Evolutionary conservation across 257 asterid genomes (phyloP).

Genomic region (Thymus mandschuricus): DNA sequence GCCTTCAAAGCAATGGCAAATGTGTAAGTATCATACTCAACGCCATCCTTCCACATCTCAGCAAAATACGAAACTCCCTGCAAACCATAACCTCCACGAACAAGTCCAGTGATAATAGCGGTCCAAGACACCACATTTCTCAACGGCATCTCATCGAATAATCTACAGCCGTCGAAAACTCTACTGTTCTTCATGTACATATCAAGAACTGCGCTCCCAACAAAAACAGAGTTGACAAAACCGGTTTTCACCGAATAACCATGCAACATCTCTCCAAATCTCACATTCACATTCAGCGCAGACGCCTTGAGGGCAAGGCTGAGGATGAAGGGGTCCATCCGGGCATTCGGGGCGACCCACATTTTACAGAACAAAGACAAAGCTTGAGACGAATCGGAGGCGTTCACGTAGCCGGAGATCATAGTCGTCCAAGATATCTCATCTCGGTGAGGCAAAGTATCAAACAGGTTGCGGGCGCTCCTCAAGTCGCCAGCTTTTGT

Average conservation of each 20-base stretch:
- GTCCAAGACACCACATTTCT: constrained; percentile 96
- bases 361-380: constrained; percentile 65
- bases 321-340: constrained; percentile 76
- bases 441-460: constrained; percentile 67
- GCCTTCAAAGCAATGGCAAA: constrained; percentile 88
- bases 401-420: constrained; percentile 72
- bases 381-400: constrained; percentile 64
- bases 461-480: constrained; percentile 77
- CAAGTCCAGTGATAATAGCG: constrained; percentile 85
- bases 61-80: constrained; percentile 65
- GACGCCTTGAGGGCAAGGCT: constrained; percentile 87
- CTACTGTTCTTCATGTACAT: constrained; percentile 78
- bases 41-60: constrained; percentile 71
- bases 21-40: constrained; percentile 69
- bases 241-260: constrained; percentile 63
- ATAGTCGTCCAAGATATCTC: constrained; percentile 84
- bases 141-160: constrained; percentile 77
- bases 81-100: constrained; percentile 59
- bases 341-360: constrained; percentile 49
- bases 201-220: constrained; percentile 81
- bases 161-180: constrained; percentile 60
- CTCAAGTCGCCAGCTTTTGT: constrained; percentile 52
- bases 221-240: constrained; percentile 67
- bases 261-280: constrained; percentile 61
- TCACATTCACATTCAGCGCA: constrained; percentile 45